Percentiles rank a stretch among this genome's conserved stretches.
Conservation (phyloP, 768 basidiomycete species). For the Hericium rajendrae region DNA sequence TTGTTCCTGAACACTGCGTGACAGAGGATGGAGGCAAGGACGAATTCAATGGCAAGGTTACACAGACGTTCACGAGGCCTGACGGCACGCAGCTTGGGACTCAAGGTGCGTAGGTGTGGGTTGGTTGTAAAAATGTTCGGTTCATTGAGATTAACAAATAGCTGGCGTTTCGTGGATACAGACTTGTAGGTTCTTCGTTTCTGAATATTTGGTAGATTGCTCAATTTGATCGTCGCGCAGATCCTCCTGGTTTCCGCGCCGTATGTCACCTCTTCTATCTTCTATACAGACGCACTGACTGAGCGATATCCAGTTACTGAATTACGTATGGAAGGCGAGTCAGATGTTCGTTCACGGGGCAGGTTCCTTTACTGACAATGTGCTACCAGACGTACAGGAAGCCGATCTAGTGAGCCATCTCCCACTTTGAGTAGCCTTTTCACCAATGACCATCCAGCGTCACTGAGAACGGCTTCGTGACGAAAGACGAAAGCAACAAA, state of each 20-base stretch:
- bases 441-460: slow-evolving; percentile 20
- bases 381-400: slow-evolving; percentile 24
- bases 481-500: slow-evolving; percentile 28
- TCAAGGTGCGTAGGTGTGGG: slow-evolving; percentile 32
- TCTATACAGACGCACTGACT: neutral
- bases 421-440: neutral
- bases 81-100: slow-evolving; percentile 57
- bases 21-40: slow-evolving; percentile 50
- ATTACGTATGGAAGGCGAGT: slow-evolving; percentile 30
- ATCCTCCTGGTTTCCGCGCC: slow-evolving; percentile 28
- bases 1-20: neutral
- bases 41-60: slow-evolving; percentile 53
- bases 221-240: slow-evolving; percentile 7
- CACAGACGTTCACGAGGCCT: slow-evolving; percentile 51
- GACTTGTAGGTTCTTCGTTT: slow-evolving; percentile 19
- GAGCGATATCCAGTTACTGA: slow-evolving; percentile 20
- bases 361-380: neutral
- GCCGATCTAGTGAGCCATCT: slow-evolving; percentile 25
- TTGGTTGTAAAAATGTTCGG: neutral
- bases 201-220: neutral
- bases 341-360: neutral
- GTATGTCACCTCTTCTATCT: slow-evolving; percentile 12
- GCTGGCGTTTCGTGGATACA: slow-evolving; percentile 29
- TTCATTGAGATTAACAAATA: slow-evolving; percentile 3
- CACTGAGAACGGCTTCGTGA: slow-evolving; percentile 38